phyloP scores from a whole-genome alignment of 352 stramenopile species.

The Paralagenidium karlingii region DNA sequence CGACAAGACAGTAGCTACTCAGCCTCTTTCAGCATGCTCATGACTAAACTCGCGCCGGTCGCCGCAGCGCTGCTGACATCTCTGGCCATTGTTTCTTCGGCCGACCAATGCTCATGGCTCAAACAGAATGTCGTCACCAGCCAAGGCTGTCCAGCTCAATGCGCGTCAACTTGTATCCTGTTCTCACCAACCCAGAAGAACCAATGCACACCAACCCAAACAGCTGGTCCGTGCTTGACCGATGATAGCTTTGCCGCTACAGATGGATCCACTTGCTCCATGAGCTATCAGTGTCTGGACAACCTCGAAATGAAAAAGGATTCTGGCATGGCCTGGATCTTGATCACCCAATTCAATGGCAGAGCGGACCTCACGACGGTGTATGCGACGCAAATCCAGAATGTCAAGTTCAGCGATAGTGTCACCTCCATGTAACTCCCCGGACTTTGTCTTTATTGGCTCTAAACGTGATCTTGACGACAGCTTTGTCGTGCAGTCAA shows the following conservation, averaged over 20 bases:
- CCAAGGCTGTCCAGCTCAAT: conserved; percentile 20
- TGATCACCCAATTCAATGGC: conserved; percentile 14
- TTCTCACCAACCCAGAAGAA: conserved; percentile 26
- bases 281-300: conserved; percentile 49
- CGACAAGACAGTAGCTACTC: too few species aligned
- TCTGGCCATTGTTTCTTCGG: not conserved
- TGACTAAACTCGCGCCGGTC: too few species aligned
- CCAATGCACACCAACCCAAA: conserved; percentile 8
- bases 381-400: conserved; percentile 29
- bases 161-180: conserved; percentile 23
- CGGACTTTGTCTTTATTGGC: not conserved
- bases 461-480: conserved; percentile 4
- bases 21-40: too few species aligned
- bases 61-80: too few species aligned
- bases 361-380: conserved; percentile 18
- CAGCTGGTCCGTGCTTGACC: conserved; percentile 19
- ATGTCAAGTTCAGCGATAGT: conserved; percentile 15
- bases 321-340: conserved; percentile 16
- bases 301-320: conserved; percentile 18
- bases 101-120: conserved; percentile 22
- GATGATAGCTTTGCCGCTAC: conserved; percentile 14
- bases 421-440: conserved; percentile 26
- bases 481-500: conserved; percentile 9
- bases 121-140: conserved; percentile 37
- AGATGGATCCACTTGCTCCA: conserved; percentile 15